Base-by-base conservation (phyloP, 2,329 filamentous ascomycete species). In the Pseudogymnoascus sp. region DNA sequence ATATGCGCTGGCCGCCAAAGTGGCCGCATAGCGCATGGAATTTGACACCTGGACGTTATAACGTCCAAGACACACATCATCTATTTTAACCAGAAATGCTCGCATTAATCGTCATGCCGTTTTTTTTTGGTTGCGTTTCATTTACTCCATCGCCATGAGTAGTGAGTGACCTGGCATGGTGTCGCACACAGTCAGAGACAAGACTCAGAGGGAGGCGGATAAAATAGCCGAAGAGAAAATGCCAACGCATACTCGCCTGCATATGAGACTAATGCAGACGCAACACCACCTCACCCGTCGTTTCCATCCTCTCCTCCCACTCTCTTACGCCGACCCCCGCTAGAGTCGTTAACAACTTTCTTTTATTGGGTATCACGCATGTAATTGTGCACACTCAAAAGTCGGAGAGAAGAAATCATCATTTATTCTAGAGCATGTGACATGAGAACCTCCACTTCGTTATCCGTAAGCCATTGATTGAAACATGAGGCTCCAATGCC, bases 181-280 rank as follows among this genome's bases (percentile, higher is more conserved):
- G 50, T 57, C 11, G 50, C 50, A 57, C 50, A 57, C n/a, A 57
- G 28, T 26, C 50, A 19, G 50, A 57, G 44, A 57, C 19, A 28
- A 57, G 44, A 57, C 15, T 57, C 50, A 57, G 9, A 28, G 50
- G 50, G 47, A 53, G 47, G 50, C 50, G 17, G 28, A 35, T 57
- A 57, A 57, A 57, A 57, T 57, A 57, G 50, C 50, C 50, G 50
- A 57, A 33, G 50, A 57, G 28, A 57, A 57, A 57, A 57, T 57
- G 50, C 50, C 50, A 57, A 57, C 50, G 50, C 50, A 57, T 35
- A 57, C 50, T 57, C 50, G 50, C 50, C 50, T 57, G 50, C 50
- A 57, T 57, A 57, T 57, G 50, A 57, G 50, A 57, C 50, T 57
- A 57, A 57, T 57, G 50, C 50, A 57, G 50, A 57, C 50, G 50